Evolutionary conservation across 805 yeast species (phyloP), one percentile per base, ranked within the genome.

Genomic region (Jamesozyma spencerorum): DNA sequence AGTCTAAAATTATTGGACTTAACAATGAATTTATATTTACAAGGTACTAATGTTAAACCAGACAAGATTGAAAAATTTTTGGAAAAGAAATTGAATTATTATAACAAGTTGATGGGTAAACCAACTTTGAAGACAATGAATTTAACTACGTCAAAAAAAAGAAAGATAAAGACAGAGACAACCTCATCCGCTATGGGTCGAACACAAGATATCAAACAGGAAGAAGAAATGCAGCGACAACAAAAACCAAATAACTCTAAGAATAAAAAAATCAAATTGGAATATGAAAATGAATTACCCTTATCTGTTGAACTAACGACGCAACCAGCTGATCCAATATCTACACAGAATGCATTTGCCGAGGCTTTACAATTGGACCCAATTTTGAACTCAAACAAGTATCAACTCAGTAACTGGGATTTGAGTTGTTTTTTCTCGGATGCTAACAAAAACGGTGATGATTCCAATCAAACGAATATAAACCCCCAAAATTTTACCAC

Each of bases 21-120:
- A 50, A 73, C 87, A 0, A 65, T 81, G 13, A 74, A 78, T 37
- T 65, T 78, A 34, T 72, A 82, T n/a, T 53, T 82, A 38, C 73
- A 80, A n/a, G 66, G 65, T 19, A 65, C 81, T 7, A 72, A 69
- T 28, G 50, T 50, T 4, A 50, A 49, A 33, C 46, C 47, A 6
- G 57, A 51, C n/a, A 57, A 58, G 39, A 37, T 57, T 14, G 62
- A 58, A 22, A 55, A 54, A 32, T 42, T 60, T 31, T 38, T 60
- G 22, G 50, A 52, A 38, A 54, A 45, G 42, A 57, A 51, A 31
- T 42, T 54, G 14, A 48, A 47, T 26, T 53, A 55, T 34, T 60
- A 60, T 39, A 53, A 53, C 37, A 51, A 44, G 36, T 32, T 53
- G 26, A 50, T 57, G 57, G 58, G 58, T 8, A 47, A 47, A 13